These are phyloP conservation scores for Clarireedia homoeocarpa DNA, from an alignment of 2,329 filamentous ascomycete genomes.

Conservation along the genomic window DNA sequence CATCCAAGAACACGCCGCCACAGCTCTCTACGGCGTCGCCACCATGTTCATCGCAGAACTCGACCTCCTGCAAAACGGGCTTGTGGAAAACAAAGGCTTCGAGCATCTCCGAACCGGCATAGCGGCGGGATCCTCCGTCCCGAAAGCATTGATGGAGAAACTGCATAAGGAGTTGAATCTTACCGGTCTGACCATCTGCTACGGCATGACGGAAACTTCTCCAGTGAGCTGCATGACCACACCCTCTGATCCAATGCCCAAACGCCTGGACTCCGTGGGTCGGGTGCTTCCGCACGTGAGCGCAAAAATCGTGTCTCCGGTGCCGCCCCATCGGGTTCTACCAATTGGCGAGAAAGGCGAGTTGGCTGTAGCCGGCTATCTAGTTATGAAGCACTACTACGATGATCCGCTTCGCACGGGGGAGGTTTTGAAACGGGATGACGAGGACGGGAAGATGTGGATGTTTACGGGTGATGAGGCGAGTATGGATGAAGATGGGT, in stretches of 20 bases:
- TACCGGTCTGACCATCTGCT: slow-evolving; percentile 82
- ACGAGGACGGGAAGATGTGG: slow-evolving; percentile 46
- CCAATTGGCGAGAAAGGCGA: slow-evolving; percentile 66
- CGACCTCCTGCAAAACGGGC: slow-evolving; percentile 57
- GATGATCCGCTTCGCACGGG: slow-evolving; percentile 60
- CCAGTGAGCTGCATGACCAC: slow-evolving; percentile 58
- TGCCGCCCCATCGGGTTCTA: slow-evolving; percentile 50
- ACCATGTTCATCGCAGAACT: slow-evolving; percentile 94
- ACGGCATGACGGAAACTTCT: slow-evolving; percentile 38
- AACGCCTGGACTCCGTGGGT: slow-evolving; percentile 65
- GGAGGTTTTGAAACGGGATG: slow-evolving; percentile 50
- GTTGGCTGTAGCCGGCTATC: slow-evolving; percentile 74
- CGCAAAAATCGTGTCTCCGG: slow-evolving; percentile 68
- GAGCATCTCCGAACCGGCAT: slow-evolving; percentile 77
- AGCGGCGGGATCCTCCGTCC: slow-evolving; percentile 79
- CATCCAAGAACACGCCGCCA: slow-evolving; percentile 41
- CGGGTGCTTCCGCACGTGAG: slow-evolving; percentile 74
- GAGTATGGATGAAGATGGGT: slow-evolving; percentile 73
- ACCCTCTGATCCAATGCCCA: slow-evolving; percentile 57
- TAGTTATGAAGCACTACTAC: slow-evolving; percentile 90
- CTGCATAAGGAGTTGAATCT: slow-evolving; percentile 70
- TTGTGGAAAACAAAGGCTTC: slow-evolving; percentile 40
- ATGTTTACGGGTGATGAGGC: slow-evolving; percentile 94
- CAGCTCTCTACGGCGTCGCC: slow-evolving; percentile 75
- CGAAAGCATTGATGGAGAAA: slow-evolving; percentile 69